Evolutionary conservation across 805 yeast genomes (phyloP), one percentile per base, ranked within the genome.

Genomic region (Sungouiozyma intestinalis): DNA sequence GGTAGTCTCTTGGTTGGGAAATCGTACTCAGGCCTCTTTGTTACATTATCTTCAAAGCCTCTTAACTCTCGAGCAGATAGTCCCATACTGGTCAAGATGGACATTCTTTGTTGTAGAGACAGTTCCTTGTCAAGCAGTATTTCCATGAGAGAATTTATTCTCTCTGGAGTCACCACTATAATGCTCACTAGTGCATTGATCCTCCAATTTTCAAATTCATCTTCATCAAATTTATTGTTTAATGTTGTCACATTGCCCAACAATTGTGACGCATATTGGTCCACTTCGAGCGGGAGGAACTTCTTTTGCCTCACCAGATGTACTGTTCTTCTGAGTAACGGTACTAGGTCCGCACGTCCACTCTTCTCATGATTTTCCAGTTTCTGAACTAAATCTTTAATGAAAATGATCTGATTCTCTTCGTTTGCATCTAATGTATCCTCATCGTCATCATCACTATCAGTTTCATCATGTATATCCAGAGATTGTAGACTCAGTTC

Each of bases 101-200:
- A 63, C 63, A 88, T 68, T 38, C 97, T 62, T 45, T 81, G 88
- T 46, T 83, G 92, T 16, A 92, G 58, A 0, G 95, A 85, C 47
- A 81, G 76, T 53, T 90, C 98, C 0, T 88, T 87, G 0, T 72
- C 67, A 31, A 76, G 64, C 15, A 87, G 63, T 15, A 79, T 57
- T 20, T 66, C 55, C 34, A 74, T 51, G 5, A 62, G 50, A 8
- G 57, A 52, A 0, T 61, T 48, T 0, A 79, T 55, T 20, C 70
- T 67, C 1, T 64, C 54, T 0, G 85, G 77, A 38, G 68, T 68
- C 0, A 78, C 66, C 0, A 73, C 78, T 15, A 84, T 64, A 1
- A 85, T 66, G 2, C 92, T 76, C 5, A 81, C 74, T 55, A 87
- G 52, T 13, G 81, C 68, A 36, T 76, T 73, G n/a, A 86, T 66